Conservation (phyloP, 2,329 filamentous ascomycete genomes). For the Lachnellula suecica region DNA sequence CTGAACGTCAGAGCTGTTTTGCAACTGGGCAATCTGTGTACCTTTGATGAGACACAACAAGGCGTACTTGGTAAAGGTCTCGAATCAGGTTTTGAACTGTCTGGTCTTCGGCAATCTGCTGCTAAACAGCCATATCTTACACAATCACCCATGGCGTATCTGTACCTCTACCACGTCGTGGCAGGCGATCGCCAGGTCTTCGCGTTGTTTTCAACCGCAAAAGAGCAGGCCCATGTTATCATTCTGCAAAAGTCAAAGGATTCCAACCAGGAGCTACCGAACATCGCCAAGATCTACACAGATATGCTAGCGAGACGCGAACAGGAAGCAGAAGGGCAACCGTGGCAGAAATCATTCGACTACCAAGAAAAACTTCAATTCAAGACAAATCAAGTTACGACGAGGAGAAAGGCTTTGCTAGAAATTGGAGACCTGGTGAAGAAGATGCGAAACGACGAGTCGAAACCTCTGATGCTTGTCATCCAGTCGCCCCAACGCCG, state of each 20-base stretch:
- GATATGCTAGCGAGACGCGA: constrained; percentile 69
- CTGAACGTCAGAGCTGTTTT: constrained; percentile 84
- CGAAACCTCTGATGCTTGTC: constrained; percentile 76
- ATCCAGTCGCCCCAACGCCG: constrained; percentile 86
- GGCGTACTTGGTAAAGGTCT: constrained; percentile 91
- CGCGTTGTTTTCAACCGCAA: constrained; percentile 83
- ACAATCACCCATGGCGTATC: constrained; percentile 72
- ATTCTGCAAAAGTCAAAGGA: constrained; percentile 84
- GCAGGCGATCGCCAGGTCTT: constrained; percentile 92
- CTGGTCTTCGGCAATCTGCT: constrained; percentile 66
- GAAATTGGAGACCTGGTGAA: constrained; percentile 87
- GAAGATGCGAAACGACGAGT: constrained; percentile 85
- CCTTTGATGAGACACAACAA: constrained; percentile 86
- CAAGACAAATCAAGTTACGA: constrained; percentile 84
- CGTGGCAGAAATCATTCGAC: constrained; percentile 77
- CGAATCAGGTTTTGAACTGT: constrained; percentile 90
- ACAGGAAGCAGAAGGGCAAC: constrained; percentile 65
- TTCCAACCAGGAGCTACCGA: constrained; percentile 77
- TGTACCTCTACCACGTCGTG: constrained; percentile 91
- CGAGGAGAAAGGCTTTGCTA: constrained; percentile 82
- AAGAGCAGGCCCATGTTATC: constrained; percentile 78
- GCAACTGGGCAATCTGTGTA: constrained; percentile 86
- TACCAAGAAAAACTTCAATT: constrained; percentile 88
- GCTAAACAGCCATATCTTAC: constrained; percentile 74
- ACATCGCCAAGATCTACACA: constrained; percentile 82